Conservation (phyloP, 306 rosid genomes). For the Prunus mira region DNA sequence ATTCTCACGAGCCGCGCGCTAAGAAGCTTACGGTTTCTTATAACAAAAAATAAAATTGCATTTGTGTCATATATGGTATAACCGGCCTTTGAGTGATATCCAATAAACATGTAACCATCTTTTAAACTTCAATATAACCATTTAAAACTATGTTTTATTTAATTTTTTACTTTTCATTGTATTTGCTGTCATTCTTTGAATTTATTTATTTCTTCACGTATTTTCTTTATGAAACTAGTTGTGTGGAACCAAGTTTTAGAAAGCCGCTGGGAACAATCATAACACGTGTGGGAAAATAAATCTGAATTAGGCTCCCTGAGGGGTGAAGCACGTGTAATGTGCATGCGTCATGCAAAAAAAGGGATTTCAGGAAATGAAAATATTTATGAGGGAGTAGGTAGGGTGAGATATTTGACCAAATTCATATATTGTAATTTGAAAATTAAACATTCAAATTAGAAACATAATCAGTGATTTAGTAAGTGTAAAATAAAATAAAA, state of each 20-base stretch:
- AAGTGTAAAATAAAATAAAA: background rate
- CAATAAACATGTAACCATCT: background rate
- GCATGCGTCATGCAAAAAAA: background rate
- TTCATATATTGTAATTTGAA: background rate
- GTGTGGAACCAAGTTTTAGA: too few relatives aligned
- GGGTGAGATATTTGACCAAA: slow-evolving; percentile 1
- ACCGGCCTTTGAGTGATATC: too few relatives aligned
- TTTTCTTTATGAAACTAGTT: background rate
- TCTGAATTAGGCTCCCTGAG: slow-evolving; percentile 4
- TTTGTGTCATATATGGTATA: background rate
- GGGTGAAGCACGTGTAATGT: slow-evolving; percentile 18
- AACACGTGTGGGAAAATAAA: background rate
- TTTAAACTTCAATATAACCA: background rate
- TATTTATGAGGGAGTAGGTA: background rate
- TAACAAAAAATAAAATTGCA: background rate
- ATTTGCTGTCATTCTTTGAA: background rate
- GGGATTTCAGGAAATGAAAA: background rate
- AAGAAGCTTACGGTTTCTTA: background rate
- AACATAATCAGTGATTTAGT: background rate
- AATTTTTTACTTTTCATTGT: too few relatives aligned
- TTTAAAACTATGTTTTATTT: too few relatives aligned
- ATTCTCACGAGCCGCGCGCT: accelerated
- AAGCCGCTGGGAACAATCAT: background rate
- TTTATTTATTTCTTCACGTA: background rate
- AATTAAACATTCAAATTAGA: background rate